These are phyloP conservation scores for Litchi chinensis DNA, from an alignment of 345 rosid species.

Conservation along the genomic window DNA sequence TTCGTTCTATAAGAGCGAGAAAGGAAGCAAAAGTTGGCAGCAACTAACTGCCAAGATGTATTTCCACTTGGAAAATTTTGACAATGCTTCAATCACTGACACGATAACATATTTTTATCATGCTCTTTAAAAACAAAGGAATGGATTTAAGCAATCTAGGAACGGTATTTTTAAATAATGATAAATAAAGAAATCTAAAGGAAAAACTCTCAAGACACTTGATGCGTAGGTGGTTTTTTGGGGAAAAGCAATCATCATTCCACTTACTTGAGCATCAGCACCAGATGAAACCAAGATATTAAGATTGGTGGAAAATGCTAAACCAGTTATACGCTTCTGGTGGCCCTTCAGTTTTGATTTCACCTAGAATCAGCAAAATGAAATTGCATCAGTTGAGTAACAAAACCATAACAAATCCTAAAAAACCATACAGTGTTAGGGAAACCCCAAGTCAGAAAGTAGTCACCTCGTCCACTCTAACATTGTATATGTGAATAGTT, in stretches of 20 bases:
- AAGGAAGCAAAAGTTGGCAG: not conserved
- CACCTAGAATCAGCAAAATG: slow-evolving; percentile 48
- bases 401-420: not conserved
- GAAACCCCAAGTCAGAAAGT: not conserved
- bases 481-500: slow-evolving; percentile 77
- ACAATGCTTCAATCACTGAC: not conserved
- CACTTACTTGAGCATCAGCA: slow-evolving; percentile 89
- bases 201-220: not conserved
- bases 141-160: not conserved
- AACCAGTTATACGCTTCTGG: slow-evolving; percentile 78
- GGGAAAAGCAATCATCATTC: not conserved
- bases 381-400: not conserved
- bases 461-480: slow-evolving; percentile 78
- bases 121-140: not conserved
- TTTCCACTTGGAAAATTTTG: not conserved
- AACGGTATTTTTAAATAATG: not conserved
- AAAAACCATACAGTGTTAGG: not conserved
- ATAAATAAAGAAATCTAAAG: not conserved
- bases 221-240: not conserved
- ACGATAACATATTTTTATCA: not conserved
- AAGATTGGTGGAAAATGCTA: slow-evolving; percentile 78
- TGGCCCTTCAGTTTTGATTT: slow-evolving; percentile 87
- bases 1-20: not conserved
- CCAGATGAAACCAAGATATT: slow-evolving; percentile 87
- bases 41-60: not conserved